Evolutionary conservation across 345 rosid genomes (phyloP), one percentile per base, ranked within the genome.

Genomic region (Lumnitzera littorea): DNA sequence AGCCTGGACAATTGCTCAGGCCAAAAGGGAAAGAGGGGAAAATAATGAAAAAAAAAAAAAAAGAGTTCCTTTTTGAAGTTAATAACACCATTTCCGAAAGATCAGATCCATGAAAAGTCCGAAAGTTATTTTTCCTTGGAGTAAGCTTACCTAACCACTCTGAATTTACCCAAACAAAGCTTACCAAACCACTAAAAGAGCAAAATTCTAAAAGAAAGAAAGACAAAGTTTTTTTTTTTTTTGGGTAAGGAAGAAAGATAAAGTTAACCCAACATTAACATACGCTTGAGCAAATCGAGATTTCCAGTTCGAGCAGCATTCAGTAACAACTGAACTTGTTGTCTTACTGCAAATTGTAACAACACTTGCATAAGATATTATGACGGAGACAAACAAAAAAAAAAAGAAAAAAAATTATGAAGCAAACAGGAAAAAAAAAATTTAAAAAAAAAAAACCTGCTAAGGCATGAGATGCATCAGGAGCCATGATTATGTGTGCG

Each of bases 281-380:
- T 74, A 92, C 97, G 81, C 77, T 89, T 85, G 12, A 92, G 96
- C 79, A 82, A 84, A 66, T 89, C 95, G 55, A 92, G 81, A 57
- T 84, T 84, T 65, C 98, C 97, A 0, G 77, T 74, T 58, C 70
- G 60, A 51, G 95, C 94, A 55, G 95, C 91, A 73, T 74, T 80
- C 65, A 89, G 74, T 57, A 87, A 78, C 16, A 79, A 74, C 70
- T 84, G 84, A 63, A 82, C 96, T 71, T 78, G 87, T 68, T 87
- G 74, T 76, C 95, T 87, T 60, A 64, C 97, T 91, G 68, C 66
- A 72, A 36, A 56, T 41, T 62, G 46, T 20, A 56, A 65, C 50
- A 56, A 55, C 54, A 60, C 29, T 53, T 12, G 3, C 12, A 11
- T 13, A 29, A 48, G 52, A 0, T 13, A 20, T 25, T 0, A 20